These are phyloP conservation scores for Puya raimondii DNA, from an alignment of 176 grass and related monocot genomes.

Conservation along the genomic window DNA sequence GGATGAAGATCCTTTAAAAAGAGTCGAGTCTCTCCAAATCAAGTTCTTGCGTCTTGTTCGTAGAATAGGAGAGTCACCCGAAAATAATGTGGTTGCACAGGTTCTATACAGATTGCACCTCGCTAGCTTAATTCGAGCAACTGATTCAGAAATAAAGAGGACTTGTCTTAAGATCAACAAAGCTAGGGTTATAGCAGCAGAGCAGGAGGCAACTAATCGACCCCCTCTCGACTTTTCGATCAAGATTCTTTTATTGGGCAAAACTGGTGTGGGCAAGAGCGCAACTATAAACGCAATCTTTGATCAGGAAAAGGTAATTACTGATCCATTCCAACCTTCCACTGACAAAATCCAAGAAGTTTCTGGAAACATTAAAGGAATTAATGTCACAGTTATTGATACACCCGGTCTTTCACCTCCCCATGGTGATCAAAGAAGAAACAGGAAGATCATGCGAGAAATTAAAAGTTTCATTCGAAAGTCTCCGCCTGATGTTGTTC, in stretches of 20 bases:
- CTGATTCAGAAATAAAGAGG: slow-evolving; percentile 49
- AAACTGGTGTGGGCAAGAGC: slow-evolving; percentile 65
- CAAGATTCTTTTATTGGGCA: slow-evolving; percentile 63
- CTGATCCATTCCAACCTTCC: slow-evolving; percentile 38
- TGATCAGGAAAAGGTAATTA: slow-evolving; percentile 35
- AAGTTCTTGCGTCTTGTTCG: slow-evolving; percentile 54
- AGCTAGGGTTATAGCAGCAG: slow-evolving; percentile 48
- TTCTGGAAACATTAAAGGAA: slow-evolving; percentile 64
- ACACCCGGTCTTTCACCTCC: slow-evolving; percentile 70
- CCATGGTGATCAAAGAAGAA: slow-evolving; percentile 33
- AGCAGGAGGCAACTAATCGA: slow-evolving; percentile 35
- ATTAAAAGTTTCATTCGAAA: slow-evolving; percentile 67
- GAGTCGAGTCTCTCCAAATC: slow-evolving; percentile 61
- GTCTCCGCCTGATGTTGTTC: slow-evolving; percentile 62
- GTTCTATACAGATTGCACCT: slow-evolving; percentile 71
- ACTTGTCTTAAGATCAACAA: slow-evolving; percentile 44
- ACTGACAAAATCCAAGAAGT: slow-evolving; percentile 49
- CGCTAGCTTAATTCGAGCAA: slow-evolving; percentile 56
- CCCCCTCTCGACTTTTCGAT: slow-evolving; percentile 45
- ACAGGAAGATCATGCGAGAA: slow-evolving; percentile 62
- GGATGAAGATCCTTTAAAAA: slow-evolving; percentile 35
- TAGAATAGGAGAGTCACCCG: slow-evolving; percentile 47
- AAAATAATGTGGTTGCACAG: slow-evolving; percentile 45
- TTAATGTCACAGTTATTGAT: slow-evolving; percentile 77
- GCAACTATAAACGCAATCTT: slow-evolving; percentile 69